Evolutionary conservation across 192 early-diverging fungal species (phyloP).

Genomic region (Funneliformis mosseae): DNA sequence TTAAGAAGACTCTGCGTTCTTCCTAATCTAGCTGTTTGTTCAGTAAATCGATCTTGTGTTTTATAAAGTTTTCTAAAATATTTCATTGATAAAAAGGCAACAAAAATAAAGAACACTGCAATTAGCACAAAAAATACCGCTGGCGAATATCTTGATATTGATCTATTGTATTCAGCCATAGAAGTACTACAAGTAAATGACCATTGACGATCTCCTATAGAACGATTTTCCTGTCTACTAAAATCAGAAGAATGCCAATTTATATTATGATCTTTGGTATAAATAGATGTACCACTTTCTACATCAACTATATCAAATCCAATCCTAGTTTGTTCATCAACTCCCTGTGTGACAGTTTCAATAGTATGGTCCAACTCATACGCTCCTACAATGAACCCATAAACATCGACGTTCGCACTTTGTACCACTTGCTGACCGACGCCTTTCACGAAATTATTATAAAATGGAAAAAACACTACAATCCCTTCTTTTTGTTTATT

Average conservation of each 20-base stretch:
- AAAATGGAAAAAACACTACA: neutral
- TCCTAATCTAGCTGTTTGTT: conserved; percentile 9
- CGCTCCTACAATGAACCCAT: neutral
- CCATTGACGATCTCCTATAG: neutral
- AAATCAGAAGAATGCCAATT: neutral
- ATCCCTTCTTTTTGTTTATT: neutral
- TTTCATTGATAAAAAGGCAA: neutral
- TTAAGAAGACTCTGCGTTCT: conserved; percentile 21
- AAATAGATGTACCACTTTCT: neutral
- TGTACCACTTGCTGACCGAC: neutral
- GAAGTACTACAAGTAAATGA: neutral
- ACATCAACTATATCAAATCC: neutral
- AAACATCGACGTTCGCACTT: neutral
- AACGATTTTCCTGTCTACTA: neutral
- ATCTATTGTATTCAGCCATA: neutral
- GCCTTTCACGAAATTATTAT: neutral
- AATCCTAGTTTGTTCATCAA: neutral
- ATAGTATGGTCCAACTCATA: neutral
- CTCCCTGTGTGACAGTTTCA: neutral
- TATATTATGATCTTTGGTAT: neutral
- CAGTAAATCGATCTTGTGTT: neutral
- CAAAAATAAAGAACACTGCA: neutral
- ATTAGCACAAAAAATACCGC: neutral
- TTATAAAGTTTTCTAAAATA: conserved; percentile 11
- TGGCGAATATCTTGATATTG: neutral